phyloP scores from a whole-genome alignment of 2,329 filamentous ascomycete species.

The Ceratocystis harringtonii region DNA sequence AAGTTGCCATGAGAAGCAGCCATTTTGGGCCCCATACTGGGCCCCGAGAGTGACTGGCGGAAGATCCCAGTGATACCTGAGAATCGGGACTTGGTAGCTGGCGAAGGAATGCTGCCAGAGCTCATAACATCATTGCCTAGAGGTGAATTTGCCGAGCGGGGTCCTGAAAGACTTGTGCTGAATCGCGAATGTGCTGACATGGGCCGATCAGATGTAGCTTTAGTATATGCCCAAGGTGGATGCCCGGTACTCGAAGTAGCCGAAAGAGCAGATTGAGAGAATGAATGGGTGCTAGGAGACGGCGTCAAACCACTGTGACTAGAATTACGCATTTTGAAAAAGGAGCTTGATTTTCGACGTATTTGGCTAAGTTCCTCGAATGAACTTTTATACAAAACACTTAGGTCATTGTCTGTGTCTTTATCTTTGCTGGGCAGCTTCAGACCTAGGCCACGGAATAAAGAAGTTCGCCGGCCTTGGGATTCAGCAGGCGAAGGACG shows the following conservation, averaged over 20 bases:
- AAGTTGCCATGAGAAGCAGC: conserved; percentile 1
- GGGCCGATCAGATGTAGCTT: neutral
- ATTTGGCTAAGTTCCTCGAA: neutral
- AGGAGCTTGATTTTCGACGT: conserved; percentile 6
- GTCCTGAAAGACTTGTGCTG: neutral
- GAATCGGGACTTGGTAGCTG: conserved; percentile 7
- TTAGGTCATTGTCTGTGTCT: neutral
- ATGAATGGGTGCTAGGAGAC: neutral
- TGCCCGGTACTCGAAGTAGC: neutral
- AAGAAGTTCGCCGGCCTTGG: conserved; percentile 4
- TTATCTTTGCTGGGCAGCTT: conserved; percentile 1
- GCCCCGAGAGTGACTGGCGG: conserved; percentile 5
- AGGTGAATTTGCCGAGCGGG: conserved; percentile 12
- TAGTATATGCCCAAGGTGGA: neutral
- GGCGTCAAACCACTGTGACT: neutral
- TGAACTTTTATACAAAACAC: neutral
- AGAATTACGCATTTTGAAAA: conserved; percentile 6
- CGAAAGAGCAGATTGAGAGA: neutral
- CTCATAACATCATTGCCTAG: conserved; percentile 11
- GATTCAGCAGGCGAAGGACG: neutral
- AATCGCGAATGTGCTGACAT: neutral
- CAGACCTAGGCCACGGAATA: conserved; percentile 3
- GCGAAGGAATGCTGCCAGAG: conserved; percentile 9
- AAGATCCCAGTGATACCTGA: conserved; percentile 9
- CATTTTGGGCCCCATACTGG: neutral